phyloP scores from a whole-genome alignment of 345 rosid species.

The Boechera retrofracta region DNA sequence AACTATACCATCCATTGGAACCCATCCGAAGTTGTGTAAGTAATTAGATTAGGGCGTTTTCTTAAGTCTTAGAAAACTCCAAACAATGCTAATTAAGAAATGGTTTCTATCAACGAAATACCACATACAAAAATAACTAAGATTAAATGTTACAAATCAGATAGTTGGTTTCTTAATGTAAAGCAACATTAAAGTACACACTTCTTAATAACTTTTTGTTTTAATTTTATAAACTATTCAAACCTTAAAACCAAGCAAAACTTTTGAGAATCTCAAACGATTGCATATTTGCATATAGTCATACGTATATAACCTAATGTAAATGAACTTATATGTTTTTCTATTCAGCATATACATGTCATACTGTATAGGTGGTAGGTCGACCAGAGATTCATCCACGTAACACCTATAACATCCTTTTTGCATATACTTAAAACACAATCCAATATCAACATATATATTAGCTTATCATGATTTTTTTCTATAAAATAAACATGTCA shows the following conservation, averaged over 20 bases:
- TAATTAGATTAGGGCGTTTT: neutral
- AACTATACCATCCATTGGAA: constrained; percentile 86
- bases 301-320: neutral
- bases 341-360: neutral
- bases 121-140: neutral
- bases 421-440: neutral
- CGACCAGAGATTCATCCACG: neutral
- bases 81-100: neutral
- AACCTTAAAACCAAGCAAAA: too few species aligned
- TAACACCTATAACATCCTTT: neutral
- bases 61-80: neutral
- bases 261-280: neutral
- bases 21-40: constrained; percentile 68
- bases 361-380: too few species aligned
- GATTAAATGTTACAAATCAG: neutral
- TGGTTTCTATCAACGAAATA: neutral
- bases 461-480: neutral
- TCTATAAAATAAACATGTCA: neutral
- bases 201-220: neutral
- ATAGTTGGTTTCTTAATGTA: neutral
- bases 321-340: neutral
- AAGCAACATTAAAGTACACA: neutral
- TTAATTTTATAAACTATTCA: too few species aligned
- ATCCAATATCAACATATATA: neutral
- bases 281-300: constrained; percentile 26